Percentiles rank a stretch among this genome's conserved stretches.
Evolutionary conservation across 73 alveolate species (phyloP).

Genomic region (Paramecium octaurelia): DNA sequence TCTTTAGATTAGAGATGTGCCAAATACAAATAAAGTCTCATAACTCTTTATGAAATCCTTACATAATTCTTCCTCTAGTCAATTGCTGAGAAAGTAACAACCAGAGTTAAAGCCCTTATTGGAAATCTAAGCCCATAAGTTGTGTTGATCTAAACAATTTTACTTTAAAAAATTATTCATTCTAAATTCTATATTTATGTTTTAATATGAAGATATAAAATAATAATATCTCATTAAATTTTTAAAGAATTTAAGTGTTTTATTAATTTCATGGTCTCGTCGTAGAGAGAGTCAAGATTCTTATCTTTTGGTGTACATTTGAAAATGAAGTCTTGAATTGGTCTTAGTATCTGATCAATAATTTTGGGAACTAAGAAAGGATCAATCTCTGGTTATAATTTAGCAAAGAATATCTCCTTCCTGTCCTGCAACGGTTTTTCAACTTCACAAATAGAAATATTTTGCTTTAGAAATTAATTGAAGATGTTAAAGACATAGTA

Average conservation of each 20-base stretch:
- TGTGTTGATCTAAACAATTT: neutral
- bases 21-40: neutral
- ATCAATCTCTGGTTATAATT: neutral
- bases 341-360: neutral
- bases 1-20: neutral
- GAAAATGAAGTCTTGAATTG: neutral
- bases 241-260: neutral
- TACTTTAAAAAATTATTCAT: neutral
- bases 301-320: neutral
- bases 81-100: neutral
- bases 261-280: neutral
- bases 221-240: neutral
- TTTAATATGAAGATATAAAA: neutral
- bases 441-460: neutral
- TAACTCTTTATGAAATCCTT: neutral
- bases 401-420: neutral
- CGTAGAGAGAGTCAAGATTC: neutral
- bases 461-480: neutral
- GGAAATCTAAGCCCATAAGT: neutral
- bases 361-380: neutral
- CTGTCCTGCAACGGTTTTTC: neutral
- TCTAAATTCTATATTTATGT: neutral
- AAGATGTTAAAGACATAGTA: neutral
- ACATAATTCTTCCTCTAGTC: neutral
- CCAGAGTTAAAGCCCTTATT: neutral